These are phyloP conservation scores for Jasminum sambac DNA, from an alignment of 257 asterid genomes.

Conservation along the genomic window DNA sequence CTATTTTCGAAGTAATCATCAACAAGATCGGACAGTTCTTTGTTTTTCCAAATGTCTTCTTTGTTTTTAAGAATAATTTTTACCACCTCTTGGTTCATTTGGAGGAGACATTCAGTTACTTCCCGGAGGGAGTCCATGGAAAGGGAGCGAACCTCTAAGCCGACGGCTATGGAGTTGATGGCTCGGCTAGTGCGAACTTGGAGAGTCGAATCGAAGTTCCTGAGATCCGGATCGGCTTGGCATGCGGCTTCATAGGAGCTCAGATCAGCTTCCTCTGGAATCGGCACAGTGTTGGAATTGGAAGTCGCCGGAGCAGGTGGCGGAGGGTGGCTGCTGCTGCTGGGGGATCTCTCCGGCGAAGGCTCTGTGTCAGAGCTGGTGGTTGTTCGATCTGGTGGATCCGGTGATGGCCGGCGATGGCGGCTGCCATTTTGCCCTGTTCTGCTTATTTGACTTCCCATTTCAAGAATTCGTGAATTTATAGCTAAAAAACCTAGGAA, in stretches of 20 bases:
- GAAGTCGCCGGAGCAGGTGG: constrained; percentile 23
- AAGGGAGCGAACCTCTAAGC: constrained; percentile 58
- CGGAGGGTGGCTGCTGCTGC: constrained; percentile 19
- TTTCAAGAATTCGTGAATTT: constrained; percentile 25
- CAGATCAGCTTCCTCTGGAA: constrained; percentile 40
- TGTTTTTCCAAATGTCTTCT: constrained; percentile 68
- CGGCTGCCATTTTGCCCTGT: constrained; percentile 27
- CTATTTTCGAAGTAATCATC: constrained; percentile 82
- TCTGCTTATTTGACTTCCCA: constrained; percentile 66
- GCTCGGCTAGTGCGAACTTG: constrained; percentile 71
- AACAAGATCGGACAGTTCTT: constrained; percentile 68
- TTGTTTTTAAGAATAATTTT: constrained; percentile 58
- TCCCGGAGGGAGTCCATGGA: constrained; percentile 82
- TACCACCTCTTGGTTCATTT: constrained; percentile 76
- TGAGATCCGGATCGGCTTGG: constrained; percentile 73
- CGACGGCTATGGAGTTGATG: constrained; percentile 76
- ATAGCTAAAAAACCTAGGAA: neutral
- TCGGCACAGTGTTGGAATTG: constrained; percentile 19
- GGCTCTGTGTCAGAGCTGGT: constrained; percentile 20
- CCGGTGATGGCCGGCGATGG: constrained; percentile 17
- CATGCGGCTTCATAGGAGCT: constrained; percentile 85
- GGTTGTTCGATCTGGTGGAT: constrained; percentile 20
- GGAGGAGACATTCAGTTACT: constrained; percentile 67
- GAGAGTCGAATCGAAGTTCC: constrained; percentile 57
- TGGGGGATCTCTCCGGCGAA: constrained; percentile 29